These are phyloP conservation scores for Liquidambar formosana DNA, from an alignment of 164 flowering plant species.

Conservation along the genomic window DNA sequence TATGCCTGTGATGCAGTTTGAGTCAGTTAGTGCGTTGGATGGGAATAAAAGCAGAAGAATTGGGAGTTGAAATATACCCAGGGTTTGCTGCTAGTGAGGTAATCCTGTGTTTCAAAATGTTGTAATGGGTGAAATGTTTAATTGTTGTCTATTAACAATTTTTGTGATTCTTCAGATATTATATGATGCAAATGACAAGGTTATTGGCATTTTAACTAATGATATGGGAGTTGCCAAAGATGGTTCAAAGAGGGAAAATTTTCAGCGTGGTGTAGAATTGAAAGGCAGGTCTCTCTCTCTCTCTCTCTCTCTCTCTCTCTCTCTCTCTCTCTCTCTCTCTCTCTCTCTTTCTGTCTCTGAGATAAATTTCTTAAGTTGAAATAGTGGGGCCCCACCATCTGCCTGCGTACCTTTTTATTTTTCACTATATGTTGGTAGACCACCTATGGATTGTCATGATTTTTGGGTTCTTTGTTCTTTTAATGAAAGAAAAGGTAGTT, in stretches of 20 bases:
- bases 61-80: constrained; percentile 95
- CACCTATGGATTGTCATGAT: no score
- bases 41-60: constrained; percentile 90
- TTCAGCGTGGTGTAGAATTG: constrained; percentile 86
- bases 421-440: no score
- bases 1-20: constrained; percentile 50
- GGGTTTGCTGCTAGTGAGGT: constrained; percentile 99
- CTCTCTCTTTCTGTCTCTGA: constrained; percentile 14
- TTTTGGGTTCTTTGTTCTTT: no score
- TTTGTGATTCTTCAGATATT: constrained; percentile 54
- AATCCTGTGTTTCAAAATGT: no score
- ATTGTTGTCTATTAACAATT: constrained; percentile 14
- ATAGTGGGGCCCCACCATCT: no score
- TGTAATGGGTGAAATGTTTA: no score
- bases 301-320: constrained; percentile 13
- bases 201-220: constrained; percentile 83
- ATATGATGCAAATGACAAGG: constrained; percentile 59
- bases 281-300: constrained; percentile 50
- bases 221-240: constrained; percentile 94
- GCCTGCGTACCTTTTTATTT: no score
- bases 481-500: no score
- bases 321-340: constrained; percentile 12
- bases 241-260: constrained; percentile 77
- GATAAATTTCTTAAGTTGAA: no score
- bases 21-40: constrained; percentile 92